phyloP scores from a whole-genome alignment of 805 yeast genomes.

The Candida boleticola region DNA sequence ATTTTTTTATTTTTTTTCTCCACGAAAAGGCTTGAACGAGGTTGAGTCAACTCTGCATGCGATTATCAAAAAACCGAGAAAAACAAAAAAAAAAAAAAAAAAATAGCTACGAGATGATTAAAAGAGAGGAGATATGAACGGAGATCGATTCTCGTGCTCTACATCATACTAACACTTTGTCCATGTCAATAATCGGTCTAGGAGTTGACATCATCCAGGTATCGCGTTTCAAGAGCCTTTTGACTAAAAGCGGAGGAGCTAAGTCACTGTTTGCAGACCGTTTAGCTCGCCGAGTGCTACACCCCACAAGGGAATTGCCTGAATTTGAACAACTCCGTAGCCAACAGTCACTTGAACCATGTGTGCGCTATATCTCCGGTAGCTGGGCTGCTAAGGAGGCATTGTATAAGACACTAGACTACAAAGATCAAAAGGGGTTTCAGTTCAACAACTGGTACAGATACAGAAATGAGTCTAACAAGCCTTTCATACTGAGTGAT shows the following conservation, averaged over 20 bases:
- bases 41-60: too few relatives aligned
- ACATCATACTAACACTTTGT: too few relatives aligned
- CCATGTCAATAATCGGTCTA: constrained; percentile 36
- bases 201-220: constrained; percentile 58
- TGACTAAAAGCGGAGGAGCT: constrained; percentile 24
- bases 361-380: constrained; percentile 46
- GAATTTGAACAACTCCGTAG: constrained; percentile 18
- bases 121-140: too few relatives aligned
- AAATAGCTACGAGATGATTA: too few relatives aligned
- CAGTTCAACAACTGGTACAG: constrained; percentile 62
- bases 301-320: constrained; percentile 43
- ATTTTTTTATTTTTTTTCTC: too few relatives aligned
- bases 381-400: constrained; percentile 79
- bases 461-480: constrained; percentile 34
- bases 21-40: too few relatives aligned
- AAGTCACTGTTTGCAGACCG: constrained; percentile 30
- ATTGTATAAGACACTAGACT: constrained; percentile 56
- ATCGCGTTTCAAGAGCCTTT: constrained; percentile 44
- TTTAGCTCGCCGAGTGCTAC: constrained; percentile 49
- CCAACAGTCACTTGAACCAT: constrained; percentile 17
- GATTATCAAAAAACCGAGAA: too few relatives aligned
- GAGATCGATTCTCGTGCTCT: too few relatives aligned
- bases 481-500: constrained; percentile 41
- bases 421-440: constrained; percentile 49
- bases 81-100: too few relatives aligned